These are phyloP conservation scores for Trichosanthes cucumerina DNA, from an alignment of 306 rosid genomes.

Conservation along the genomic window DNA sequence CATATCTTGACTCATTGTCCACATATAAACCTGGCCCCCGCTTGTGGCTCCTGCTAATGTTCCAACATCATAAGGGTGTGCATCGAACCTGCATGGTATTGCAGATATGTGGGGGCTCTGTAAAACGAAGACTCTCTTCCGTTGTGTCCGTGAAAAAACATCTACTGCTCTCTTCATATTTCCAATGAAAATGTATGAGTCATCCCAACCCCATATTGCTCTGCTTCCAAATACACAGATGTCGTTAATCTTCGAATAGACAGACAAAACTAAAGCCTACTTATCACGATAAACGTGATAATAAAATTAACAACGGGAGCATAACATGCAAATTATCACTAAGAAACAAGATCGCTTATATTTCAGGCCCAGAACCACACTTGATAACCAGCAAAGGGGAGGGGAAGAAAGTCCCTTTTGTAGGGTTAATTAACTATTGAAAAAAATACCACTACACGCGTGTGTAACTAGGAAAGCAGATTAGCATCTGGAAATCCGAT, in stretches of 20 bases:
- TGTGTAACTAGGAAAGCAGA: background rate
- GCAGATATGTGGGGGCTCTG: conserved; percentile 60
- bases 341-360: background rate
- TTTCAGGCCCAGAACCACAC: background rate
- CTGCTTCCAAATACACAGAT: conserved; percentile 35
- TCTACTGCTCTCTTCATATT: conserved; percentile 76
- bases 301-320: too few species aligned
- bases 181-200: conserved; percentile 57
- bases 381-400: background rate
- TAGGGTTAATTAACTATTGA: background rate
- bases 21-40: conserved; percentile 41
- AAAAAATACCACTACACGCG: background rate
- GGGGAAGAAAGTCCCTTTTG: background rate
- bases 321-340: background rate
- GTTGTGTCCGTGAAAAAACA: conserved; percentile 42
- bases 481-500: background rate
- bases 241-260: background rate
- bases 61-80: conserved; percentile 39
- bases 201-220: conserved; percentile 97
- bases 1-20: conserved; percentile 18
- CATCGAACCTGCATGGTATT: conserved; percentile 71
- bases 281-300: background rate
- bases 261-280: background rate
- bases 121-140: conserved; percentile 30
- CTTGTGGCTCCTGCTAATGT: conserved; percentile 39